Evolutionary conservation across 768 basidiomycete genomes (phyloP), one percentile per base, ranked within the genome.

Genomic region (Kwoniella sp.): DNA sequence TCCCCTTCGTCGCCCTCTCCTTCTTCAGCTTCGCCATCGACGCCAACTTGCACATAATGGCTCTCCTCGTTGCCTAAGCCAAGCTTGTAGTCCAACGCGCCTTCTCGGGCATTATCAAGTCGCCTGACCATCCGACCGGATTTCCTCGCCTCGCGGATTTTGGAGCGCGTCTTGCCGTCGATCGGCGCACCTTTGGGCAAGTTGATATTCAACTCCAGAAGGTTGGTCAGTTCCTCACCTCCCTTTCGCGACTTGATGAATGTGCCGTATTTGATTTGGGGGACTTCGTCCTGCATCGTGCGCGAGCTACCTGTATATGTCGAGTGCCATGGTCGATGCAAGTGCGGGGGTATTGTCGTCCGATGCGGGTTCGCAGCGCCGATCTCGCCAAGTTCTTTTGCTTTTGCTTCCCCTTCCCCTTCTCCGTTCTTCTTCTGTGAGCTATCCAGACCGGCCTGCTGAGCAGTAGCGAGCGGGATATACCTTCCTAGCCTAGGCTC

Each of bases 31-130:
- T 72, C 68, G 1, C 58, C 63, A 25, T 60, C 58, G 8, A 58
- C 68, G 20, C 72, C 68, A 17, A 73, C 76, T 67, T 82, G 83
- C 29, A 30, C 55, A 20, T 31, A 25, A 22, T 51, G 4, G 5
- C 54, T 13, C 57, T 58, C 64, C 22, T 50, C 59, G 41, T 45
- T 58, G 15, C 38, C 47, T 17, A 71, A 30, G 8, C 90, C 89
- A 8, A 93, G 80, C 22, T 85, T 84, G 81, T 92, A 91, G 77
- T 92, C 92, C 68, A 93, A 73, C 5, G 86, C 90, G 0, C 86
- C 86, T 76, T 93, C 91, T 41, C 84, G 84, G 0, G 90, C 92
- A 61, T 82, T 82, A 1, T 84, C 84, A 41, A 91, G 79, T 67
- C 89, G 81, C 9, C 84, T 85, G n/a, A 84, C 87, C 28, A 83